A percentile compares a stretch with the other conserved stretches of the same genome.
Conservation (phyloP, 495 filamentous ascomycete species). For the Cryomyces minteri region DNA sequence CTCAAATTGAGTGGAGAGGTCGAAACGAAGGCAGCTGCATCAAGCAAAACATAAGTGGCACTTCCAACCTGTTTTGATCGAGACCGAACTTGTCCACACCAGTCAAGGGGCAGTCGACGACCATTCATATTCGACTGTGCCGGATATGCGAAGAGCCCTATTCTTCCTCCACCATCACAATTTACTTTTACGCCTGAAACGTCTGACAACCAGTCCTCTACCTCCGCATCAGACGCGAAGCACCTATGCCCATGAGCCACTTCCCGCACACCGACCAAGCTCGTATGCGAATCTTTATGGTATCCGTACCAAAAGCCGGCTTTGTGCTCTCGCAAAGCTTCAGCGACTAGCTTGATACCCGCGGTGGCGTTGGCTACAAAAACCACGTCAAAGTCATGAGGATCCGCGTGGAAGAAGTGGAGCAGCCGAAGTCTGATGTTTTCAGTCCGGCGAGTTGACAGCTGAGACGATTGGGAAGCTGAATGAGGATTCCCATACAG, state of each 20-base stretch:
- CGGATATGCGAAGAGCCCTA: constrained; percentile 57
- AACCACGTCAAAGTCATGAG: constrained; percentile 67
- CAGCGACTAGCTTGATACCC: constrained; percentile 69
- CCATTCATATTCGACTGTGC: constrained; percentile 92
- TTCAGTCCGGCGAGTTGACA: constrained; percentile 54
- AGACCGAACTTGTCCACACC: constrained; percentile 39
- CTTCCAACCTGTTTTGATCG: constrained; percentile 5
- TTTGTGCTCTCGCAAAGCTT: constrained; percentile 45
- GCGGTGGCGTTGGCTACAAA: constrained; percentile 91
- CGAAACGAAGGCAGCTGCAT: constrained; percentile 70
- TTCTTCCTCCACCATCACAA: constrained; percentile 7
- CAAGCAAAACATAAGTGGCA: constrained; percentile 54
- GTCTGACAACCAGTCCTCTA: constrained; percentile 46
- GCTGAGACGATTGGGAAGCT: constrained; percentile 60
- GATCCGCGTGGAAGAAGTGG: constrained; percentile 68
- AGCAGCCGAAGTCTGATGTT: constrained; percentile 55
- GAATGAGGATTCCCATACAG: constrained; percentile 90
- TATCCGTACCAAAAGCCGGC: constrained; percentile 67
- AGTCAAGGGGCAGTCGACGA: constrained; percentile 50
- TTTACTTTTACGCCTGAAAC: constrained; percentile 11
- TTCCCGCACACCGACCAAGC: constrained; percentile 68
- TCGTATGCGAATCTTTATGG: constrained; percentile 75
- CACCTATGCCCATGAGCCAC: constrained; percentile 42
- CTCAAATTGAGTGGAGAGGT: constrained; percentile 61
- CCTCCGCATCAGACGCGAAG: constrained; percentile 43